Base-by-base conservation (phyloP, 371 early-diverging fungal species). In the Rhizopus arrhizus region DNA sequence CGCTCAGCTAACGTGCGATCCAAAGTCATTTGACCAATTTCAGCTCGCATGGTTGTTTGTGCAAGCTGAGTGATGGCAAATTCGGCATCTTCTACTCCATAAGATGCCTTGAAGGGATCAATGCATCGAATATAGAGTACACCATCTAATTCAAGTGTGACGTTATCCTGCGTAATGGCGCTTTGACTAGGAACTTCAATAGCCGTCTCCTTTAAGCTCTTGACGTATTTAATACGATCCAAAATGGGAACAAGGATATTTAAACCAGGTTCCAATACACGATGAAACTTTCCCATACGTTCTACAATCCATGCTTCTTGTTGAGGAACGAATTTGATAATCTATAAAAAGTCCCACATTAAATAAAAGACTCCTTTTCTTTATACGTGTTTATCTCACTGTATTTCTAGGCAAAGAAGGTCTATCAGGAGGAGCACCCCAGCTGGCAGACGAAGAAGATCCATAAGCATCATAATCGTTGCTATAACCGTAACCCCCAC, bases 1-100 rank as follows among this genome's bases (percentile, higher is more conserved):
- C 98, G 89, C 70, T 98, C 96, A 3, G 98, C 95, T 52, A 98
- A 74, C 3, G 97, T 98, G 12, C 92, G 85, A 73, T 98, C 99
- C 60, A 98, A 78, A 0, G 97, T 95, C 91, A 98, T 89, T 73
- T 96, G 96, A 33, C 98, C 98, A 68, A 97, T 97, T 69, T 98
- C 98, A 3, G 98, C 95, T 35, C 98, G 88, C 97, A 97, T 97
- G 1, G 98, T 96, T 0, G 99, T 98, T 73, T 97, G 97, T 29
- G 99, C 99, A 56, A 98, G 85, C 72, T 97, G 98, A 4, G 94
- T 85, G 45, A 98, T 85, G 6, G 97, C 94, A 77, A 93, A 98
- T 68, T 95, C 94, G 33, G 95, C 91, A 73, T 97, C 89, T 57
- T 94, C 95, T 13, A 98, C 94, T 8, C 98, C 98, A 75, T 98